Percentiles rank a stretch among this genome's conserved stretches.
phyloP scores from a whole-genome alignment of 805 yeast species.

The Lachancea mirantina region DNA sequence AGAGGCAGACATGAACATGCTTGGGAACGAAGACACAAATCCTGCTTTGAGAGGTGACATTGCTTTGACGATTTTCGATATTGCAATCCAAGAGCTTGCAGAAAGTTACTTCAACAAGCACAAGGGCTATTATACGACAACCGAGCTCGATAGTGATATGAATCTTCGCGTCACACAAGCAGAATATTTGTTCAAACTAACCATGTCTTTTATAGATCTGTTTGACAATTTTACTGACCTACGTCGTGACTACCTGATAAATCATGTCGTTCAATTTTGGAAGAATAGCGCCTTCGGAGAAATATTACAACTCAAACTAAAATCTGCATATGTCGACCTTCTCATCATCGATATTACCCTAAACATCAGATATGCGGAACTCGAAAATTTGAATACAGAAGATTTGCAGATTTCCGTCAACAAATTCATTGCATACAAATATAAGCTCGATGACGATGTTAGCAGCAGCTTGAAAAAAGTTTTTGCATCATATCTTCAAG shows the following conservation, averaged over 20 bases:
- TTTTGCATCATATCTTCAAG: constrained; percentile 30
- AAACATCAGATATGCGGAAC: constrained; percentile 50
- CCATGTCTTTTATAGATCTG: constrained; percentile 44
- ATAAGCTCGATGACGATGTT: constrained; percentile 34
- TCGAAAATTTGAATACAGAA: constrained; percentile 40
- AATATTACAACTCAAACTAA: constrained; percentile 18
- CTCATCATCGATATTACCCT: constrained; percentile 52
- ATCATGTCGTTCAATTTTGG: constrained; percentile 54
- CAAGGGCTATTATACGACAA: constrained; percentile 27
- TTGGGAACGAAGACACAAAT: constrained; percentile 79
- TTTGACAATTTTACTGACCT: constrained; percentile 64
- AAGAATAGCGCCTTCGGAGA: constrained; percentile 36
- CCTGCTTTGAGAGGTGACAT: constrained; percentile 73
- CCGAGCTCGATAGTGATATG: constrained; percentile 30
- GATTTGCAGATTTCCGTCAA: constrained; percentile 63
- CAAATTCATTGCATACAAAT: constrained; percentile 55
- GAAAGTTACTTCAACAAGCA: constrained; percentile 27
- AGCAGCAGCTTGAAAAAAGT: constrained; percentile 31
- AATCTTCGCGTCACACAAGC: constrained; percentile 22
- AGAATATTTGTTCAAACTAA: constrained; percentile 34
- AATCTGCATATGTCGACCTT: constrained; percentile 34
- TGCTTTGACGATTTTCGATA: constrained; percentile 62
- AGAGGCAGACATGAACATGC: constrained; percentile 76
- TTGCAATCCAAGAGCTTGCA: constrained; percentile 46
- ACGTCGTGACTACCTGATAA: constrained; percentile 58